Base-by-base conservation (phyloP, 1,284 basidiomycete species). In the Xanthoconium separans region DNA sequence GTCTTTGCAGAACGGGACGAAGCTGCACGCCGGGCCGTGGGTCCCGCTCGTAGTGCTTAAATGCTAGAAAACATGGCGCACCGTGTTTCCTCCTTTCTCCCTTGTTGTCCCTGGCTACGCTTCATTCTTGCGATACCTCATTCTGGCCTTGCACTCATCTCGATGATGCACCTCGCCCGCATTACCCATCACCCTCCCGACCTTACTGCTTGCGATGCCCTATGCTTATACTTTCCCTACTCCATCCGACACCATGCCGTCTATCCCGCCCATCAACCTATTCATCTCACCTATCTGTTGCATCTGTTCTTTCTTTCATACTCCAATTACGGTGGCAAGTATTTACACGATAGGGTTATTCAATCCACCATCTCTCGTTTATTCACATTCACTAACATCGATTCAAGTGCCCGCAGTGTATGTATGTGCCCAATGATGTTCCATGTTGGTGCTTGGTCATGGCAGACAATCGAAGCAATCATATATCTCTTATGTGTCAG, bases 21-120 rank as follows among this genome's bases (percentile, higher is more conserved):
- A 33, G 67, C 70, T 24, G 58, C 52, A 11, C 64, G 69, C 22
- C 48, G 67, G 20, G 67, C 67, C 15, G 55, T 70, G 53, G 70
- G 67, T 4, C 67, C 67, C 16, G 44, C 49, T 39, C 68, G 69
- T 31, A 58, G 55, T 18, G 44, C 58, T 47, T 66, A 63, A 27
- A 44, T 20, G 12, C 37, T 20, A 10, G 20, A 36, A 5, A 5
- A 3, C 15, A 34, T 4, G 30, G 13, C 12, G 29, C 6, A 29
- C 20, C 6, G 4, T 3, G 41, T 24, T 24, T 12, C 13, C 2
- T 24, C 24, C 20, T 15, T 4, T 7, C 6, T 16, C 6, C 34
- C 15, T 0, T 12, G 12, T 13, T 10, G 15, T 44, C 6, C 30
- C n/a, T 46, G 42, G 36, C 41, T 55, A 51, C 16, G 52, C 20